These are phyloP conservation scores for Excoecaria agallocha DNA, from an alignment of 345 rosid species.

Conservation along the genomic window DNA sequence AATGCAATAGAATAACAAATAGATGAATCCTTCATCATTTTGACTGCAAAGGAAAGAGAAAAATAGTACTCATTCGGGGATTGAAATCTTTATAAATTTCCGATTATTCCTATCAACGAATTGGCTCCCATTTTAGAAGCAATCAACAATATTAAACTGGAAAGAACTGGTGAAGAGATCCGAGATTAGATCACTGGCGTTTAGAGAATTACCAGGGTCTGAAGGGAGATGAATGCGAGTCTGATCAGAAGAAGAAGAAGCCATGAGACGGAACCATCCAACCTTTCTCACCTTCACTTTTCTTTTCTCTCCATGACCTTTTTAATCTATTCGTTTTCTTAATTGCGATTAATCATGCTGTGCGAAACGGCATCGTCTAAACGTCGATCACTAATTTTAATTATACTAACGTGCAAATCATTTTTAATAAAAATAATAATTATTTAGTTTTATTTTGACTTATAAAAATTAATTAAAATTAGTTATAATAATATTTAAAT, in stretches of 20 bases:
- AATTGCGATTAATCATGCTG: too few species aligned
- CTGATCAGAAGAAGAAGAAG: constrained; percentile 53
- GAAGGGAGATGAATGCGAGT: constrained; percentile 53
- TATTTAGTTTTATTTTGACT: too few species aligned
- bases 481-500: too few species aligned
- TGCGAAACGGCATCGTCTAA: too few species aligned
- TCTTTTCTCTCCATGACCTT: neutral
- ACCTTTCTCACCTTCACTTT: neutral
- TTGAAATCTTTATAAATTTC: neutral
- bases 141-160: constrained; percentile 5
- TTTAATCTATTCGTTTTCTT: too few species aligned
- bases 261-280: constrained; percentile 52
- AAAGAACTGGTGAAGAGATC: neutral
- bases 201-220: constrained; percentile 33
- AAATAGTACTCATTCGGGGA: neutral
- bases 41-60: neutral
- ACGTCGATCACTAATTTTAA: too few species aligned
- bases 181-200: neutral
- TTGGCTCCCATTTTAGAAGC: neutral
- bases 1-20: neutral
- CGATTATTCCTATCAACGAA: neutral
- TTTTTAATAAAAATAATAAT: too few species aligned
- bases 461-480: too few species aligned
- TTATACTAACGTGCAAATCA: too few species aligned
- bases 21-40: neutral